Percentiles rank a stretch among this genome's conserved stretches.
Conservation (phyloP, 2,329 filamentous ascomycete species). For the Phoma sp. region DNA sequence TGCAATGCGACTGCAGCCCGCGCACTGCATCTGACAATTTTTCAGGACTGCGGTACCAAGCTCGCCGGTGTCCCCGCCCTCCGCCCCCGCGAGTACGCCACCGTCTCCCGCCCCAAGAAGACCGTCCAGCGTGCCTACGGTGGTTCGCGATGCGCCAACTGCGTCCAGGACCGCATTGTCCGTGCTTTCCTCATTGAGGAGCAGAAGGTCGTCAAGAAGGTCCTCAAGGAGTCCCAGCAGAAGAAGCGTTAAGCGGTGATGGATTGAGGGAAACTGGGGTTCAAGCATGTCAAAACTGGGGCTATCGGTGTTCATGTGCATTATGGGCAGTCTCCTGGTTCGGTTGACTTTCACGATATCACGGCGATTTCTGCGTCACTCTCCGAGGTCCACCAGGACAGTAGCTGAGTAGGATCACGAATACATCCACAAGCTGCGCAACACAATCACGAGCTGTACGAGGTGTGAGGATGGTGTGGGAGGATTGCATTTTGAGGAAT, state of each 20-base stretch:
- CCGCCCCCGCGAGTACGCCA: conserved; percentile 95
- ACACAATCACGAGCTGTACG: conserved; percentile 11
- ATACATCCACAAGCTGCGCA: conserved; percentile 42
- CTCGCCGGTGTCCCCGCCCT: conserved; percentile 97
- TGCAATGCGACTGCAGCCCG: conserved; percentile 10
- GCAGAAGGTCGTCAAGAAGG: conserved; percentile 99
- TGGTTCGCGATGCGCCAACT: conserved; percentile 97
- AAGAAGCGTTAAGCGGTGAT: conserved; percentile 60
- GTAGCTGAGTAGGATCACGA: conserved; percentile 46
- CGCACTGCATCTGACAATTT: conserved; percentile 31
- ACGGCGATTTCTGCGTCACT: conserved; percentile 45
- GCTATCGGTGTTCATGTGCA: conserved; percentile 51
- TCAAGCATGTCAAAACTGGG: conserved; percentile 45
- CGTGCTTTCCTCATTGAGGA: conserved; percentile 99
- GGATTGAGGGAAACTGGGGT: conserved; percentile 33
- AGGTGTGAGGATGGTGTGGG: conserved; percentile 1
- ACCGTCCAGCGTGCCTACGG: conserved; percentile 97
- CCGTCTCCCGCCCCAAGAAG: conserved; percentile 98
- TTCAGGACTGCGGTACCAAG: conserved; percentile 95
- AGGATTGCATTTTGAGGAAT: background rate
- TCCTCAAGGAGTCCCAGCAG: conserved; percentile 96
- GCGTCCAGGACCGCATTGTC: conserved; percentile 96
- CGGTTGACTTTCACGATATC: conserved; percentile 48
- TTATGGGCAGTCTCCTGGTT: conserved; percentile 49
- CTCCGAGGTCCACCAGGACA: conserved; percentile 37